These are phyloP conservation scores for Primulina eburnea DNA, from an alignment of 257 asterid genomes.

Conservation along the genomic window DNA sequence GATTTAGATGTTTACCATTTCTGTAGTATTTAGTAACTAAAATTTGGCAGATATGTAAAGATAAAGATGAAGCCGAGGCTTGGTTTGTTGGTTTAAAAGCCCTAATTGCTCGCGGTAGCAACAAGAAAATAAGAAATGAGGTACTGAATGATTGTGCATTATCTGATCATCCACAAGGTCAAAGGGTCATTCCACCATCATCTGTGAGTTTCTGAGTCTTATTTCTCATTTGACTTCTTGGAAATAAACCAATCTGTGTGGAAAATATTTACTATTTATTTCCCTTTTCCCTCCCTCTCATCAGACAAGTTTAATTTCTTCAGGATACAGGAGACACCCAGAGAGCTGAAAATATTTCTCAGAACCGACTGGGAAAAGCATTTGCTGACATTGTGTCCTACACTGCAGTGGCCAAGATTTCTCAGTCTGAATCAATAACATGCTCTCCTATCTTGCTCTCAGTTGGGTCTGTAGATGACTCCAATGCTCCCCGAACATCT, in stretches of 20 bases:
- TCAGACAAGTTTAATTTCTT: slow-evolving; percentile 26
- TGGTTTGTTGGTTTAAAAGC: slow-evolving; percentile 89
- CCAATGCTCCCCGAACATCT: slow-evolving; percentile 49
- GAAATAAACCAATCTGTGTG: neutral
- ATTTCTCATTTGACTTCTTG: slow-evolving; percentile 15
- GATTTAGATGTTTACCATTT: slow-evolving; percentile 7
- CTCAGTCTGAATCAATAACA: slow-evolving; percentile 36
- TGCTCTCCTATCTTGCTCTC: slow-evolving; percentile 29
- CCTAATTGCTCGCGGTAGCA: slow-evolving; percentile 53
- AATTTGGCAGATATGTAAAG: slow-evolving; percentile 75
- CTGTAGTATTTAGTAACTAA: slow-evolving; percentile 15
- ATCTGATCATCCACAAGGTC: slow-evolving; percentile 48
- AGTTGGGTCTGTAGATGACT: slow-evolving; percentile 40
- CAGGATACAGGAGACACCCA: slow-evolving; percentile 59
- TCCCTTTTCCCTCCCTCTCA: slow-evolving; percentile 18
- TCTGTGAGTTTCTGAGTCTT: slow-evolving; percentile 40
- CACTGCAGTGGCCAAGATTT: slow-evolving; percentile 58
- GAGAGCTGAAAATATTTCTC: slow-evolving; percentile 41
- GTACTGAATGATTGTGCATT: slow-evolving; percentile 40
- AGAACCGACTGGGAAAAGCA: slow-evolving; percentile 68
- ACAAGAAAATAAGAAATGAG: slow-evolving; percentile 46
- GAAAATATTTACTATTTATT: slow-evolving; percentile 1
- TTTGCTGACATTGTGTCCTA: slow-evolving; percentile 65
- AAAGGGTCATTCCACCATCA: slow-evolving; percentile 41
- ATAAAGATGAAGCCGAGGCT: slow-evolving; percentile 94